These are phyloP conservation scores for Argentina anserina DNA, from an alignment of 306 rosid species.

Conservation along the genomic window DNA sequence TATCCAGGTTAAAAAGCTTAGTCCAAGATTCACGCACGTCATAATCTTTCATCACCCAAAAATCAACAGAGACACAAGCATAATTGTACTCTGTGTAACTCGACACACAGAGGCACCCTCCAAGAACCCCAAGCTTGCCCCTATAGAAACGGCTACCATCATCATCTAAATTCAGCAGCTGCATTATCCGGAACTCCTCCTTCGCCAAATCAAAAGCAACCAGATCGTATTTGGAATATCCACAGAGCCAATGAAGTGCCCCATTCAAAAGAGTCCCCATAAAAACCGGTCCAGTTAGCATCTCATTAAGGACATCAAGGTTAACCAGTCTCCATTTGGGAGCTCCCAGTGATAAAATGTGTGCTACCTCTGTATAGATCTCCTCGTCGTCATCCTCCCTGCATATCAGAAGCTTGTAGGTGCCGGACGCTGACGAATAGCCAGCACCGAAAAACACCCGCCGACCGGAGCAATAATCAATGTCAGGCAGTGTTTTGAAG, in stretches of 20 bases:
- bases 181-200: background rate
- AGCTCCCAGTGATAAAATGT: background rate
- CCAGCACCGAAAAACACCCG: background rate
- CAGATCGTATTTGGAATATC: background rate
- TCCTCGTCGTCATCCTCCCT: too few relatives aligned
- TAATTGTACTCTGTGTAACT: background rate
- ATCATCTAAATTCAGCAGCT: background rate
- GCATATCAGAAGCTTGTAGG: background rate
- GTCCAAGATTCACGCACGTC: background rate
- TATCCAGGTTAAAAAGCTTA: background rate
- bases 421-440: background rate
- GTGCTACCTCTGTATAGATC: background rate
- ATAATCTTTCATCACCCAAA: slow-evolving; percentile 1
- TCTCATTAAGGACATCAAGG: too few relatives aligned
- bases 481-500: too few relatives aligned
- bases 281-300: too few relatives aligned
- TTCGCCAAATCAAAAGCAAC: background rate
- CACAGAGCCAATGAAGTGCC: background rate
- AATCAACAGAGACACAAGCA: too few relatives aligned
- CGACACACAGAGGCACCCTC: background rate
- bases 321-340: background rate
- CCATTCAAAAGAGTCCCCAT: background rate
- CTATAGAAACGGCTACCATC: background rate
- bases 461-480: background rate
- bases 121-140: background rate